Conservation (phyloP, 2,329 filamentous ascomycete species). For the Colletotrichum cereale region DNA sequence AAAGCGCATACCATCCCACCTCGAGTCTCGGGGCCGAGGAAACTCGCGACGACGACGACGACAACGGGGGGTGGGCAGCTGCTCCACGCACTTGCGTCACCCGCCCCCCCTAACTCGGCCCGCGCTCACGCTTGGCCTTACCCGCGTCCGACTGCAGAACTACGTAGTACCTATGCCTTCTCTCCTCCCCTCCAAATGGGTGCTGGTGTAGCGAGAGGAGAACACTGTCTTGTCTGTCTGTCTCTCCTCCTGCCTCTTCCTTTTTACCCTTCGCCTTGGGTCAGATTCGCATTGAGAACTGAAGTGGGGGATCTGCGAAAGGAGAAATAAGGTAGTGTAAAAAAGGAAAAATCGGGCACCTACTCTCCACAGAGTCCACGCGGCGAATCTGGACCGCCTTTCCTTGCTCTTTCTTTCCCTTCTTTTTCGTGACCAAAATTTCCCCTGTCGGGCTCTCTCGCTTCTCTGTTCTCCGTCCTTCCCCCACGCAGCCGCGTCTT, state of each 20-base stretch:
- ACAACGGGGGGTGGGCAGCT: constrained; percentile 14
- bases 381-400: neutral
- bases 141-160: constrained; percentile 5
- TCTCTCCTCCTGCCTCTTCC: no score
- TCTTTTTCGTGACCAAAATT: neutral
- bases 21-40: constrained; percentile 5
- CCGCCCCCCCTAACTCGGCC: constrained; percentile 34
- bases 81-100: constrained; percentile 40
- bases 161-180: no score
- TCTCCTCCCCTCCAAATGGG: neutral
- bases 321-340: neutral
- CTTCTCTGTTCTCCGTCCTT: neutral
- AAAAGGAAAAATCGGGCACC: neutral
- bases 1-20: constrained; percentile 10
- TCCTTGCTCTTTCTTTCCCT: neutral
- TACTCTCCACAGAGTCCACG: neutral
- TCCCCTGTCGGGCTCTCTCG: neutral
- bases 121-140: constrained; percentile 39
- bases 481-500: constrained; percentile 5
- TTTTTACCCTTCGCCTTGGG: neutral
- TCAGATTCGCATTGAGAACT: neutral
- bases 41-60: neutral
- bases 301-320: neutral
- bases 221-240: neutral
- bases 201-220: neutral